A percentile compares a stretch with the other conserved stretches of the same genome.
phyloP scores from a whole-genome alignment of 176 grass and related monocot species.

The Hsuehochloa calcarea region DNA sequence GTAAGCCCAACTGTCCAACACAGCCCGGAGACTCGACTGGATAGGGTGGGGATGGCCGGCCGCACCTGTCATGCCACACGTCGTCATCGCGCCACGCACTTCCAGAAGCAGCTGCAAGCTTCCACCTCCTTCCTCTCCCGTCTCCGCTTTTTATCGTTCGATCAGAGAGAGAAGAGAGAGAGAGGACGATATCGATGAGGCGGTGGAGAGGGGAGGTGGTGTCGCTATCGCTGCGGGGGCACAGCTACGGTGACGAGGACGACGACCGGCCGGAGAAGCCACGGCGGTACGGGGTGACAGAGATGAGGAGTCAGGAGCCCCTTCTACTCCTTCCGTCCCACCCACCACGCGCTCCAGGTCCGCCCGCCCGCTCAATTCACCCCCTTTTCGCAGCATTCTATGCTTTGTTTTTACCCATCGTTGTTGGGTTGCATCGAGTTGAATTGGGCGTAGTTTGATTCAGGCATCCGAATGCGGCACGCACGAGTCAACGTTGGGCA shows the following conservation, averaged over 20 bases:
- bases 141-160: neutral
- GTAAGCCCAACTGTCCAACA: neutral
- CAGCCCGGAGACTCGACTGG: neutral
- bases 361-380: neutral
- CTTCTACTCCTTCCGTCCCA: slow-evolving; percentile 63
- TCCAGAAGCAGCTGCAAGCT: slow-evolving; percentile 54
- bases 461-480: no score
- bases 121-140: slow-evolving; percentile 21
- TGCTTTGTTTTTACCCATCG: neutral
- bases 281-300: slow-evolving; percentile 77
- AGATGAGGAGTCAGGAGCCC: slow-evolving; percentile 91
- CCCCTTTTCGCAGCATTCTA: neutral
- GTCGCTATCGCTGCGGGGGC: slow-evolving; percentile 40
- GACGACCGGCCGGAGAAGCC: slow-evolving; percentile 95
- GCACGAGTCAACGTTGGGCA: neutral
- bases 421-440: neutral
- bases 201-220: slow-evolving; percentile 36
- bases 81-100: neutral
- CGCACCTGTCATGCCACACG: neutral
- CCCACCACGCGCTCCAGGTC: slow-evolving; percentile 67
- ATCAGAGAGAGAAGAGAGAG: neutral
- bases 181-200: slow-evolving; percentile 12
- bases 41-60: neutral
- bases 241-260: slow-evolving; percentile 48
- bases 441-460: neutral